Percentiles rank a stretch among this genome's conserved stretches.
Conservation (phyloP, 306 rosid genomes). For the Mimosa bimucronata region DNA sequence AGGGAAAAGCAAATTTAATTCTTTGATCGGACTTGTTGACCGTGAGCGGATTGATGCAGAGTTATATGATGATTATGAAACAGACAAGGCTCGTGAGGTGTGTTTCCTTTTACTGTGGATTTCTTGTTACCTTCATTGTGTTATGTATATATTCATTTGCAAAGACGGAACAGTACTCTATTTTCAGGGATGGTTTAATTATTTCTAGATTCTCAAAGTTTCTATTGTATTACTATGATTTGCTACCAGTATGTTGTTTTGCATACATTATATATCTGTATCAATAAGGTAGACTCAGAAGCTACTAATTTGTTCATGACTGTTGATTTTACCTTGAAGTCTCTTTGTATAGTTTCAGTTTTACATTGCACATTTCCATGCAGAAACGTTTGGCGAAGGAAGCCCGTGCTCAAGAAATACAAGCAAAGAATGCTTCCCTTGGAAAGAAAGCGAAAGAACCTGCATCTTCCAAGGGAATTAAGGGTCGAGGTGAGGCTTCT, state of each 20-base stretch:
- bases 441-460: conserved; percentile 83
- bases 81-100: conserved; percentile 92
- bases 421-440: conserved; percentile 77
- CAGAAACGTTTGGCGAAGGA: conserved; percentile 89
- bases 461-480: conserved; percentile 61
- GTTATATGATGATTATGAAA: conserved; percentile 86
- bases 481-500: conserved; percentile 93
- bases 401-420: conserved; percentile 83
- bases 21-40: conserved; percentile 94
- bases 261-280: background rate
- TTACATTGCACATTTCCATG: conserved; percentile 26
- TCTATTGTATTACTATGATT: background rate
- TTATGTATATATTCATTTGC: background rate
- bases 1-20: conserved; percentile 80
- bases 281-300: background rate
- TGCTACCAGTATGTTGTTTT: background rate
- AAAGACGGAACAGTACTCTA: conserved; percentile 2
- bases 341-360: conserved; percentile 15
- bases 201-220: conserved; percentile 23
- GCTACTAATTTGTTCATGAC: background rate
- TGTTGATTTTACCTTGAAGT: background rate
- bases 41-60: conserved; percentile 84
- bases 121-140: background rate
- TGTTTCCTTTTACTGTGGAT: conserved; percentile 31
- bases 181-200: background rate